Percentiles rank a stretch among this genome's conserved stretches.
These are phyloP conservation scores for Sabuloglossum arenarium DNA, from an alignment of 495 filamentous ascomycete genomes.

Conservation along the genomic window DNA sequence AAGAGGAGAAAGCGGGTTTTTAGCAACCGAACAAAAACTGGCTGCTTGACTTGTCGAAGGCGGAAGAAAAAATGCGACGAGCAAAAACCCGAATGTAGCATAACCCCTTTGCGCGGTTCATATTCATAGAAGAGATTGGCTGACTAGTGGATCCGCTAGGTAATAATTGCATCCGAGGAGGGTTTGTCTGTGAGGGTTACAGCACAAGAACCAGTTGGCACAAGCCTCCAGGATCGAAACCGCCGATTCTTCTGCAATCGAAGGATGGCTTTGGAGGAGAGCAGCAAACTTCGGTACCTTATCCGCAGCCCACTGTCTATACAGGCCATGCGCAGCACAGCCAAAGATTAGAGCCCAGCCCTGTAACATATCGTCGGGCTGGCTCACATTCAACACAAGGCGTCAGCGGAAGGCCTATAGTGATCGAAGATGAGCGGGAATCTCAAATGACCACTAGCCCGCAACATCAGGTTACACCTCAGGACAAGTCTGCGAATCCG, in stretches of 20 bases:
- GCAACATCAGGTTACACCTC: background rate
- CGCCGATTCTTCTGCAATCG: conserved; percentile 63
- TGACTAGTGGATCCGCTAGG: conserved; percentile 26
- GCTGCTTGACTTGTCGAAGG: conserved; percentile 83
- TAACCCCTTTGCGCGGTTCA: background rate
- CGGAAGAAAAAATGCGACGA: conserved; percentile 99
- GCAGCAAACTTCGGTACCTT: background rate
- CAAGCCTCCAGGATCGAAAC: conserved; percentile 34
- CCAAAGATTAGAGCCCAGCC: background rate
- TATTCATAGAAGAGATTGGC: background rate
- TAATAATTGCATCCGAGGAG: conserved; percentile 80
- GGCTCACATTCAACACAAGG: background rate
- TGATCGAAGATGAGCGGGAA: background rate
- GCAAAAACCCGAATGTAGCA: conserved; percentile 68
- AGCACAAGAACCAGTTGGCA: conserved; percentile 55
- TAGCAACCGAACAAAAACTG: conserved; percentile 92
- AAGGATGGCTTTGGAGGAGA: conserved; percentile 39
- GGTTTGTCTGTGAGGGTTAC: conserved; percentile 90
- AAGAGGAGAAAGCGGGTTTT: conserved; percentile 76
- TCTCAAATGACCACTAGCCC: background rate
- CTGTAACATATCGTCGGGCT: background rate
- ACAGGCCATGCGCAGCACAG: background rate
- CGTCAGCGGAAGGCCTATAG: background rate
- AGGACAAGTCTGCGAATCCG: background rate
- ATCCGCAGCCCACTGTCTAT: background rate